Percentiles rank a stretch among this genome's conserved stretches.
Conservation (phyloP, 2,329 filamentous ascomycete species). For the Chalaropsis thielavioides region DNA sequence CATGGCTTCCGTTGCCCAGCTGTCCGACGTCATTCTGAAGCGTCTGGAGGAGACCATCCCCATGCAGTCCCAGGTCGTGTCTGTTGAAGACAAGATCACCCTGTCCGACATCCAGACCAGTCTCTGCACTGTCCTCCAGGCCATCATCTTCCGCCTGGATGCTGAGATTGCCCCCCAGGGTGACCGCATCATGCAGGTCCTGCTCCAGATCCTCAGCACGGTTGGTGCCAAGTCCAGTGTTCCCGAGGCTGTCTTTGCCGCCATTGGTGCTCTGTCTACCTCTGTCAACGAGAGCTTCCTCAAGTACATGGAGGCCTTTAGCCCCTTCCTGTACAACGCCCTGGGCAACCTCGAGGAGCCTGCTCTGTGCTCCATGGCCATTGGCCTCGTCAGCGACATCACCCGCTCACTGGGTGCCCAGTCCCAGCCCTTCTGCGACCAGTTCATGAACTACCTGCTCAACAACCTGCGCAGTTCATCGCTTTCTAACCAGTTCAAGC, state of each 20-base stretch:
- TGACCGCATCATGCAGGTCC: conserved; percentile 82
- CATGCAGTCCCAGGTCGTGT: conserved; percentile 86
- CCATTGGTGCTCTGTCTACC: conserved; percentile 80
- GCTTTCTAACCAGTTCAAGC: conserved; percentile 94
- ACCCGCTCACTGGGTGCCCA: conserved; percentile 79
- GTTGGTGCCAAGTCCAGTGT: conserved; percentile 80
- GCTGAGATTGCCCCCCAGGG: conserved; percentile 80
- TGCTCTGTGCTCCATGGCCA: conserved; percentile 87
- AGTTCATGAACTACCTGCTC: conserved; percentile 95
- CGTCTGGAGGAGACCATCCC: conserved; percentile 80
- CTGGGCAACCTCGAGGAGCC: conserved; percentile 93
- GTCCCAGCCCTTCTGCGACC: conserved; percentile 88
- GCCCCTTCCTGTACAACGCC: conserved; percentile 83
- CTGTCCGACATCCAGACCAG: conserved; percentile 97
- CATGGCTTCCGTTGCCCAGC: conserved; percentile 60
- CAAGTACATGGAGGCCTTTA: conserved; percentile 96
- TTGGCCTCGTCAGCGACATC: conserved; percentile 93
- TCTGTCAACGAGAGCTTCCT: conserved; percentile 84
- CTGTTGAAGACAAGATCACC: conserved; percentile 88
- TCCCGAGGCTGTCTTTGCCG: conserved; percentile 83
- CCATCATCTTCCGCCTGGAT: conserved; percentile 82
- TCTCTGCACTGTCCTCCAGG: conserved; percentile 76
- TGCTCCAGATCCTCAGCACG: conserved; percentile 65
- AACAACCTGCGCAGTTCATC: conserved; percentile 77
- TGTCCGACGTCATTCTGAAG: conserved; percentile 80